These are phyloP conservation scores for Dictyostelium citrinum DNA, from an alignment of 78 protist species.

Conservation along the genomic window DNA sequence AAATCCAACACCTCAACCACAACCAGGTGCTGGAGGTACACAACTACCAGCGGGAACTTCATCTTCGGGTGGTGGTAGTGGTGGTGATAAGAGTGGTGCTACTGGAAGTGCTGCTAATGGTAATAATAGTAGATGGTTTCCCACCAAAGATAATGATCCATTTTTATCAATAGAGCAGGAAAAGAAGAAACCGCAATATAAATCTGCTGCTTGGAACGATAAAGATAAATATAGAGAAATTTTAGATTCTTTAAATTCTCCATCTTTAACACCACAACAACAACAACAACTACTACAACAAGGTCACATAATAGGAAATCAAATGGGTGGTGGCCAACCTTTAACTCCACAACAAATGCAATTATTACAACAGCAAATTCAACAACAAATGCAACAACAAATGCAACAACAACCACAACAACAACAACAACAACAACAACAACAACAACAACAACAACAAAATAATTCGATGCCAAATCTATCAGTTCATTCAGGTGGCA, in stretches of 20 bases:
- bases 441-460: background rate
- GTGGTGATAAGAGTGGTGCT: background rate
- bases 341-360: background rate
- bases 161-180: slow-evolving; percentile 52
- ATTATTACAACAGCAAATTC: background rate
- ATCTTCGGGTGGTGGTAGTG: background rate
- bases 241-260: slow-evolving; percentile 17
- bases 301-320: background rate
- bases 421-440: no score
- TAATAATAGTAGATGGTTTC: slow-evolving; percentile 68
- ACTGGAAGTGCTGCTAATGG: background rate
- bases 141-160: slow-evolving; percentile 72
- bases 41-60: background rate
- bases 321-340: background rate
- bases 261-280: slow-evolving; percentile 23
- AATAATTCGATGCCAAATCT: background rate
- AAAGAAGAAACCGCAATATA: slow-evolving; percentile 52
- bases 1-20: background rate
- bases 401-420: background rate
- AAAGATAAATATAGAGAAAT: slow-evolving; percentile 46
- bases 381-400: background rate
- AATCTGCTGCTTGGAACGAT: slow-evolving; percentile 63
- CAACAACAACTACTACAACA: no score
- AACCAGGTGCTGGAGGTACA: background rate
- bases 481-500: background rate